Evolutionary conservation across 805 yeast species (phyloP), one percentile per base, ranked within the genome.

Genomic region (Clavispora fructus): DNA sequence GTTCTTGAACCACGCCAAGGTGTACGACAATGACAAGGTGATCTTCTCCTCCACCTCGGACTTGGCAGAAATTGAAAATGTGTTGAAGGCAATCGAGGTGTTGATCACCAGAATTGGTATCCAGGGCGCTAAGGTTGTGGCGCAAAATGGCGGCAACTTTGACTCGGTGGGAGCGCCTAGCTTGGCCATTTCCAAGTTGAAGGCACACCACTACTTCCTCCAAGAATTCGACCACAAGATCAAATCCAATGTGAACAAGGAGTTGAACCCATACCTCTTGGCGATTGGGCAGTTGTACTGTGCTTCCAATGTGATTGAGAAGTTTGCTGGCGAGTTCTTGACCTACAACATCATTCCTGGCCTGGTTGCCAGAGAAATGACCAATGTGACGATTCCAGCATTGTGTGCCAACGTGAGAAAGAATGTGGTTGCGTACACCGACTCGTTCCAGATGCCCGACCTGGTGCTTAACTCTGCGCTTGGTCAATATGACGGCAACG

Each of bases 161-260:
- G 59, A 55, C 49, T 44, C 54, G 6, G 56, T 53, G 3, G 57
- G 59, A 10, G 57, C 57, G 7, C 54, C 54, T 10, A 47, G 54
- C 35, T 50, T 55, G 52, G 46, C 54, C 17, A 42, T 55, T 29
- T 49, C 59, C 40, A 53, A 47, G 49, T 52, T 55, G 57, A 53
- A 52, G 50, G 59, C 59, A 6, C 57, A 55, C 49, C 52, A 46
- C 43, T 53, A 53, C 51, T 45, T 53, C 46, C 52, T 55, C 44
- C 32, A 41, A 35, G 56, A 51, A 44, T 55, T 43, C 44, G 35
- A 41, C 37, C 35, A 37, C 35, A 46, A 54, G 35, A 23, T 55
- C 23, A 40, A 32, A 10, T 41, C 44, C 43, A 49, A 51, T 42
- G 44, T 30, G 30, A 27, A 48, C 41, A 46, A 43, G 45, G 52